phyloP scores from a whole-genome alignment of 805 yeast genomes.

The Candida takata region DNA sequence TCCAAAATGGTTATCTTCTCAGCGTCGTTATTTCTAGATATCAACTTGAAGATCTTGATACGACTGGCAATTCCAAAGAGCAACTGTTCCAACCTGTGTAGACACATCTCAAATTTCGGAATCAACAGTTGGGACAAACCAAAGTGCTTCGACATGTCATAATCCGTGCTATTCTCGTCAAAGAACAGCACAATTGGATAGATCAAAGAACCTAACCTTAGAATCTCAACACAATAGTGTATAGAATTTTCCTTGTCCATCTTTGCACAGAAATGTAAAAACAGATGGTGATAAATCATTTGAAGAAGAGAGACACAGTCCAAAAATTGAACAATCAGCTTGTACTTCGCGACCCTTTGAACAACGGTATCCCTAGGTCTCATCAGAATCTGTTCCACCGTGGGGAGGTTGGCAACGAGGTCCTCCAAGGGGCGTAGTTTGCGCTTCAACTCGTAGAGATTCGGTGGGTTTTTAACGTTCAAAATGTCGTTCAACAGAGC shows the following conservation, averaged over 20 bases:
- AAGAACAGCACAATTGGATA: slow-evolving; percentile 13
- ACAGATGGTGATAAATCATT: slow-evolving; percentile 21
- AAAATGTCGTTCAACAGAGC: slow-evolving; percentile 16
- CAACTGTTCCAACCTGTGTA: slow-evolving; percentile 17
- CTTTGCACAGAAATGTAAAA: slow-evolving; percentile 13
- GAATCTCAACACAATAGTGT: slow-evolving; percentile 6
- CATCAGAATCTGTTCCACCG: slow-evolving; percentile 12
- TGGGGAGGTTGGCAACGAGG: slow-evolving; percentile 1
- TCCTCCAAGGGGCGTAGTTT: slow-evolving; percentile 11
- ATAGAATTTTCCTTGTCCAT: slow-evolving; percentile 11
- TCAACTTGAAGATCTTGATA: slow-evolving; percentile 14
- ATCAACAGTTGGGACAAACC: slow-evolving; percentile 14
- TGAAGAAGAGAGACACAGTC: slow-evolving; percentile 13
- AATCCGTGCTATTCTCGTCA: slow-evolving; percentile 10
- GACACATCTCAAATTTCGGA: slow-evolving; percentile 17
- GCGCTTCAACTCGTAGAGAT: slow-evolving; percentile 7
- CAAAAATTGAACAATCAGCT: slow-evolving; percentile 4
- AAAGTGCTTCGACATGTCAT: slow-evolving; percentile 17
- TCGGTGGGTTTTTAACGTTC: slow-evolving; percentile 15
- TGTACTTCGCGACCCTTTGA: slow-evolving; percentile 13
- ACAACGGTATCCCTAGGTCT: slow-evolving; percentile 14
- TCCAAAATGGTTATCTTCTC: slow-evolving; percentile 9
- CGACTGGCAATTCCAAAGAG: slow-evolving; percentile 14
- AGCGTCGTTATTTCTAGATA: slow-evolving; percentile 2
- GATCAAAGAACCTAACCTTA: slow-evolving; percentile 4